Evolutionary conservation across 2,329 filamentous ascomycete genomes (phyloP).

Genomic region (Pseudopyrenochaeta lycopersici): DNA sequence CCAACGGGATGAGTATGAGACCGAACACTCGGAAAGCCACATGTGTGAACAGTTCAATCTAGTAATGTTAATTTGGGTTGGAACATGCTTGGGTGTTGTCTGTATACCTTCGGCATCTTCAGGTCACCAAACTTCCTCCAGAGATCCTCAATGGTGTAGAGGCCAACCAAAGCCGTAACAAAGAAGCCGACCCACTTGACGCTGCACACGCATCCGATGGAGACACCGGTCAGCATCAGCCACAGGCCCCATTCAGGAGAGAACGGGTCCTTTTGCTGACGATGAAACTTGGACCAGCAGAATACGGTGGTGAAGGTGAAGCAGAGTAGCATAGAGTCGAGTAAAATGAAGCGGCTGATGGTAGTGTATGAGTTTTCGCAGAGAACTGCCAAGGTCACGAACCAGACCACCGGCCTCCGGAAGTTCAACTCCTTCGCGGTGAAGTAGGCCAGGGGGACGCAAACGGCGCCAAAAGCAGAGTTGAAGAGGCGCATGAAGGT

Average conservation of each 20-base stretch:
- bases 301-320: conserved; percentile 98
- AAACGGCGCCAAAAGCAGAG: conserved; percentile 89
- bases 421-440: conserved; percentile 92
- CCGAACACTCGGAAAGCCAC: conserved; percentile 81
- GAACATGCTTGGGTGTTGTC: background rate
- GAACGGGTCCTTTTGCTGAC: conserved; percentile 84
- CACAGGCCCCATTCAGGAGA: conserved; percentile 92
- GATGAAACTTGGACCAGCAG: conserved; percentile 97
- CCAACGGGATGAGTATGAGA: conserved; percentile 85
- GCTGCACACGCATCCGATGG: conserved; percentile 97
- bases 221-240: conserved; percentile 91
- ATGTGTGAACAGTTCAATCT: conserved; percentile 77
- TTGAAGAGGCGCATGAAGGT: conserved; percentile 99
- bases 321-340: conserved; percentile 98
- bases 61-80: conserved; percentile 36
- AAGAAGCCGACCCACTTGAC: conserved; percentile 99
- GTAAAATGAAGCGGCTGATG: conserved; percentile 96
- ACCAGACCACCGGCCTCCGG: conserved; percentile 86
- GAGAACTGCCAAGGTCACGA: conserved; percentile 94
- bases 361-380: conserved; percentile 99
- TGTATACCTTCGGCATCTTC: conserved; percentile 80
- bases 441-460: conserved; percentile 92
- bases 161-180: conserved; percentile 89
- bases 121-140: conserved; percentile 98
- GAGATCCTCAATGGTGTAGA: conserved; percentile 95